Evolutionary conservation across 805 yeast genomes (phyloP), one percentile per base, ranked within the genome.

Genomic region (Candida railenensis): DNA sequence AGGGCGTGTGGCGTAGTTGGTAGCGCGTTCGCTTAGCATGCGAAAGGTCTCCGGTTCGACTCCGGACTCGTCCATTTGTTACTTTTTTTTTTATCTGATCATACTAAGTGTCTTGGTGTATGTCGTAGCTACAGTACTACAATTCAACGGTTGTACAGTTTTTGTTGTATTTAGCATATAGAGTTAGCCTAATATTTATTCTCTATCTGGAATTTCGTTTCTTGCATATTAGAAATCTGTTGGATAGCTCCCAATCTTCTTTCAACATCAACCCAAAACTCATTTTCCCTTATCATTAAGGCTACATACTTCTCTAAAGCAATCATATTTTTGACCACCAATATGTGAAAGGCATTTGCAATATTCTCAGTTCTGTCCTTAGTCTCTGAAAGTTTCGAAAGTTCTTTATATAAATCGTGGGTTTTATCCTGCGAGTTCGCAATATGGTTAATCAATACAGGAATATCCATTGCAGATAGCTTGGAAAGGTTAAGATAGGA

Each of bases 21-120:
- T 69, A 69, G 74, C 74, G 74, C 73, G 74, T 68, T 67, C 73
- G 64, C 74, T 69, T 69, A 66, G 74, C 74, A 69, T 69, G 75
- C 66, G 74, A 68, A 69, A 69, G 74, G 75, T 69, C 75, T 67
- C 71, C 67, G 73, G 74, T 69, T 65, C 70, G 69, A 65, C 64
- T 65, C 69, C 67, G 62, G 66, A 61, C 68, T 64, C 70, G 70
- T 65, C 70, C 70, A 65, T 56, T 54, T 36, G 48, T 54, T 56
- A 62, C 58, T 38, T 45, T 19, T 16, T 38, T 38, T 45, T 46
- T 28, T 44, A 25, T 5, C 11, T 25, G n/a, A 25, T 25, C 30
- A 25, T 25, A 11, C 30, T 25, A n/a, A n/a, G n/a, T n/a, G n/a
- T n/a, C n/a, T n/a, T n/a, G n/a, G n/a, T n/a, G n/a, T n/a, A n/a